Evolutionary conservation across 116 monocot genomes (phyloP), one percentile per base, ranked within the genome.

Genomic region (Phalaenopsis hybrid): DNA sequence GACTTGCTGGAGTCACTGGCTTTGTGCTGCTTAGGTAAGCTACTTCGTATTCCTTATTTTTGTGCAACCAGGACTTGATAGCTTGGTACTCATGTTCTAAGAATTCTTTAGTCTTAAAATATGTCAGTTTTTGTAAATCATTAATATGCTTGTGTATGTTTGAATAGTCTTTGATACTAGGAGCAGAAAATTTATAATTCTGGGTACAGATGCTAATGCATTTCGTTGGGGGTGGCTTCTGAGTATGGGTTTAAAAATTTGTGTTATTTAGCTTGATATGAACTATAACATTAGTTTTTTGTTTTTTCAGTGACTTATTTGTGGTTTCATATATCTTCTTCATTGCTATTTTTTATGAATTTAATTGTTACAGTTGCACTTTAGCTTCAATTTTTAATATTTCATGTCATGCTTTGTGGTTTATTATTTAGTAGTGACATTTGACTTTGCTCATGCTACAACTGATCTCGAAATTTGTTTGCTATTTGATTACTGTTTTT

Each of bases 11-110:
- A 89, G 82, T 85, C 94, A 57, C 77, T 97, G 84, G 59, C 85
- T 65, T 81, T 31, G 48, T 97, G 92, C 90, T 92, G 92, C 79
- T 83, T 91, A 79, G 83, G 96, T 96, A 91, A 72, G 37, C 72
- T 28, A 72, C 65, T 65, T 65, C 3, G 3, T 12, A 3, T 25
- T 65, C 23, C 23, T 65, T 65, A 65, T 8, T 65, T 25, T 65
- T 65, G 65, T 65, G n/a, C 65, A 23, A 21, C 65, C 25, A 65
- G 21, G 6, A 50, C 50, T 50, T 50, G 50, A 50, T 50, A 7
- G 11, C 50, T 50, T 50, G 1, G 50, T 10, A 10, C 50, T 50
- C 50, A 1, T 50, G 50, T 50, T 50, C 50, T 50, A 10, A 50
- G 9, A 50, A 11, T 1, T 50, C 50, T 2, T 50, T 50, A 9